Conservation (phyloP, 352 stramenopile genomes). For the Globisporangium okanoganense region DNA sequence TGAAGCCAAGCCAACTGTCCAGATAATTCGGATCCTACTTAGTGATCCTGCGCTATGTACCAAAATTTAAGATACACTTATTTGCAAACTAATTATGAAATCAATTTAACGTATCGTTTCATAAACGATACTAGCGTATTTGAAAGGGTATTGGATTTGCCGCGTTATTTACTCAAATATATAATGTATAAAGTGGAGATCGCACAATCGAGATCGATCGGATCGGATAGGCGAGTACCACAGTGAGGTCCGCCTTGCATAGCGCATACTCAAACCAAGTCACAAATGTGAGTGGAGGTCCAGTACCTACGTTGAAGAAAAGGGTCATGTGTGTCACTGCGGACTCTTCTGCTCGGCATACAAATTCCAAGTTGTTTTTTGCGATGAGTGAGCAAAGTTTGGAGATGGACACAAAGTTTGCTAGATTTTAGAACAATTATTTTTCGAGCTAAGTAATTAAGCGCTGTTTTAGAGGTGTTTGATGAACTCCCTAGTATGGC, state of each 20-base stretch:
- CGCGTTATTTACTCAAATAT: background rate
- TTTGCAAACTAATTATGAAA: background rate
- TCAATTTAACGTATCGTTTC: too few relatives aligned
- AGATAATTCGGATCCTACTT: background rate
- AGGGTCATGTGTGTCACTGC: background rate
- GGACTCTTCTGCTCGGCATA: background rate
- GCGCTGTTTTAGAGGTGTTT: too few relatives aligned
- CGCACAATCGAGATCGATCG: background rate
- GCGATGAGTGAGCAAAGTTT: background rate
- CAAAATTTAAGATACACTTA: background rate
- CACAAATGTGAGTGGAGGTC: background rate
- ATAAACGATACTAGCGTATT: background rate
- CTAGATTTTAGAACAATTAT: too few relatives aligned
- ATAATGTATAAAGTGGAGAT: background rate
- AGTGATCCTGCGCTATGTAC: background rate
- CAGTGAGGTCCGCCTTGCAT: background rate
- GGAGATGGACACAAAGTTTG: too few relatives aligned
- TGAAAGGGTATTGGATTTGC: background rate
- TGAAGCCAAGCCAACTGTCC: background rate
- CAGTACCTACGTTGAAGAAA: background rate
- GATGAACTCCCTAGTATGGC: too few relatives aligned
- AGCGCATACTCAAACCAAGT: background rate
- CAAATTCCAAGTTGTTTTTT: background rate
- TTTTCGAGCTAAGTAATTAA: too few relatives aligned
- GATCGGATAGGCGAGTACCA: background rate